Evolutionary conservation across 805 yeast species (phyloP), one percentile per base, ranked within the genome.

Genomic region (Wickerhamomyces ciferrii): DNA sequence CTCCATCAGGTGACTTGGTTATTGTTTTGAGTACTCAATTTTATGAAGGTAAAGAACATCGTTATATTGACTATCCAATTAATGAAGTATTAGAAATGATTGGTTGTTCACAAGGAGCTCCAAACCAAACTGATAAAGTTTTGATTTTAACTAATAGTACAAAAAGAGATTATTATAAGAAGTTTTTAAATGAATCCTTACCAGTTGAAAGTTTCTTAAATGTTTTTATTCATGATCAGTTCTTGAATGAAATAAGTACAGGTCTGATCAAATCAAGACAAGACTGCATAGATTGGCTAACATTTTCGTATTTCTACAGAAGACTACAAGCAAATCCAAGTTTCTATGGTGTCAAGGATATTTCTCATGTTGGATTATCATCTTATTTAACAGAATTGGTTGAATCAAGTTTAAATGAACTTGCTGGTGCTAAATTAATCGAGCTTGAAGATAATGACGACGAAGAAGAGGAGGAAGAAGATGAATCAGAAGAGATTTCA

Each of bases 241-340:
- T 92, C 32, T 62, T 87, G 38, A 76, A 79, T 40, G 98, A 88
- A 54, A 82, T 90, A n/a, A 77, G 86, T 34, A 76, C 81, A 7
- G 70, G 78, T 2, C 70, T 81, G 14, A 75, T 92, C 47, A 74
- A 70, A 41, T 71, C 78, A 8, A 80, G 86, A 58, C 97, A 91
- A 56, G 94, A 86, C 53, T 87, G 96, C 55, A 78, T 94, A 48
- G 97, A 92, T 57, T 89, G 96, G 95, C 59, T 94, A 31, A 86
- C 97, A 0, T 87, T 78, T 60, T 76, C 96, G 0, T 86, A 82
- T 54, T 86, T 91, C 58, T 94, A 88, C 65, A 72, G 95, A 52
- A 72, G 98, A 43, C 61, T 94, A 19, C 84, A 81, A 46, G 73
- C 78, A 32, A 94, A 94, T 61, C 97, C 99, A 4, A 81, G 94